Conservation (phyloP, 805 yeast species). For the Kazachstania africana region DNA sequence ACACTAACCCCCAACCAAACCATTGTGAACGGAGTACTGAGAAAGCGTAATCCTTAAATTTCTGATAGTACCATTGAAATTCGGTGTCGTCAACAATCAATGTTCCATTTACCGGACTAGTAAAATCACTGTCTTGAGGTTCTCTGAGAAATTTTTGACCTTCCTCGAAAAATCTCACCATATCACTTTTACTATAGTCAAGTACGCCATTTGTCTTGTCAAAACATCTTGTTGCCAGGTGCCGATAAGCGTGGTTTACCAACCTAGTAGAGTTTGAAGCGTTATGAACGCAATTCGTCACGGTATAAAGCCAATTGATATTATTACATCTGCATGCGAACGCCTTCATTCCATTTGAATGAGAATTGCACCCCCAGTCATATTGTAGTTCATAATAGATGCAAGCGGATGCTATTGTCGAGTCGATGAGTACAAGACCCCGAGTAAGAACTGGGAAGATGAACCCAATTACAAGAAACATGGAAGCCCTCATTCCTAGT, state of each 20-base stretch:
- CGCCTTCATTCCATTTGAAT: constrained; percentile 24
- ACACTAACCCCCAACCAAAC: constrained; percentile 36
- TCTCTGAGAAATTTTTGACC: constrained; percentile 26
- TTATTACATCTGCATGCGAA: constrained; percentile 33
- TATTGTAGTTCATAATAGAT: constrained; percentile 27
- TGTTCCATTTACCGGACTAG: constrained; percentile 22
- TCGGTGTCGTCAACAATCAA: constrained; percentile 23
- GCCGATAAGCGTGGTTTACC: constrained; percentile 30
- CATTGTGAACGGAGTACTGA: constrained; percentile 30
- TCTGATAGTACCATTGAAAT: constrained; percentile 24
- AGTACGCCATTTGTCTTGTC: constrained; percentile 5
- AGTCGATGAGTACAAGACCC: not conserved
- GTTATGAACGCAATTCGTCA: constrained; percentile 31
- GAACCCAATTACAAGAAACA: too few species aligned
- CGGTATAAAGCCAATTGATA: constrained; percentile 33
- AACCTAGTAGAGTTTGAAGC: constrained; percentile 22
- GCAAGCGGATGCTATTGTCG: constrained; percentile 2
- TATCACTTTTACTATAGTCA: constrained; percentile 10
- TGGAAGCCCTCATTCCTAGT: too few species aligned
- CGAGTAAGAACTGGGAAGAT: not conserved
- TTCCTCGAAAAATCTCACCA: constrained; percentile 26
- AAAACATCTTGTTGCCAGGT: constrained; percentile 24
- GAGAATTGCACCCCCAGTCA: constrained; percentile 34
- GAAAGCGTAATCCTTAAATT: constrained; percentile 29
- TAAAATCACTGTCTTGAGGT: constrained; percentile 19